These are phyloP conservation scores for Leccinum subgranulosum DNA, from an alignment of 768 basidiomycete genomes.

Conservation along the genomic window DNA sequence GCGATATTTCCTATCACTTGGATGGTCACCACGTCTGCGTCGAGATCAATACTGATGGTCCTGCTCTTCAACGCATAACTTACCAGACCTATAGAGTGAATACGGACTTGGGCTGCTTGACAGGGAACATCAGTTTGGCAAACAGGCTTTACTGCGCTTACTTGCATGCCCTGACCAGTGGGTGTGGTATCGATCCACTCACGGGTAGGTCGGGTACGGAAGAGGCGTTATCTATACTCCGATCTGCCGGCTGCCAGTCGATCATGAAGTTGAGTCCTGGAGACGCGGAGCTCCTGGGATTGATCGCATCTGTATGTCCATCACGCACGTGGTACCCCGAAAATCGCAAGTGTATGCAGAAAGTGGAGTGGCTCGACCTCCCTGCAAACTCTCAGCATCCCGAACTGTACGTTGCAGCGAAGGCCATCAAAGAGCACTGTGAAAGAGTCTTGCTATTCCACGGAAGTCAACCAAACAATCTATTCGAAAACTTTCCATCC, in stretches of 20 bases:
- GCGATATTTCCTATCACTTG: slow-evolving; percentile 16
- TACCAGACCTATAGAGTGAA: slow-evolving; percentile 33
- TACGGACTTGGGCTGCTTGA: slow-evolving; percentile 28
- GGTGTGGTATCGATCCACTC: slow-evolving; percentile 42
- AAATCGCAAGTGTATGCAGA: slow-evolving; percentile 39
- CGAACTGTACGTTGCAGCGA: slow-evolving; percentile 21
- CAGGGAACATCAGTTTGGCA: slow-evolving; percentile 23
- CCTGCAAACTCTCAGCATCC: slow-evolving; percentile 30
- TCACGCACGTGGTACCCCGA: slow-evolving; percentile 36
- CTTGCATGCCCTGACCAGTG: slow-evolving; percentile 46
- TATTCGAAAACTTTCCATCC: slow-evolving; percentile 7
- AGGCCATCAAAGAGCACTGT: slow-evolving; percentile 30
- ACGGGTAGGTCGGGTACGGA: slow-evolving; percentile 42
- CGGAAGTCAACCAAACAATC: background rate
- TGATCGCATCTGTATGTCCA: slow-evolving; percentile 36
- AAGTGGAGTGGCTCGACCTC: slow-evolving; percentile 30
- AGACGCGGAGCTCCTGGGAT: slow-evolving; percentile 32
- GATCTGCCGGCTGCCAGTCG: slow-evolving; percentile 36
- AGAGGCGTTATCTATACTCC: slow-evolving; percentile 39
- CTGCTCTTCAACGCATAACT: background rate
- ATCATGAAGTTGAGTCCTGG: slow-evolving; percentile 34
- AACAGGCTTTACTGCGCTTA: slow-evolving; percentile 38
- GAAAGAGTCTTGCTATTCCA: slow-evolving; percentile 14
- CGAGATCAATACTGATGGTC: slow-evolving; percentile 1
- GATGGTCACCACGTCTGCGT: slow-evolving; percentile 18